A percentile compares a stretch with the other conserved stretches of the same genome.
phyloP scores from a whole-genome alignment of 1,139 yeast genomes.

The Yamadazyma kanchanaburiensis region DNA sequence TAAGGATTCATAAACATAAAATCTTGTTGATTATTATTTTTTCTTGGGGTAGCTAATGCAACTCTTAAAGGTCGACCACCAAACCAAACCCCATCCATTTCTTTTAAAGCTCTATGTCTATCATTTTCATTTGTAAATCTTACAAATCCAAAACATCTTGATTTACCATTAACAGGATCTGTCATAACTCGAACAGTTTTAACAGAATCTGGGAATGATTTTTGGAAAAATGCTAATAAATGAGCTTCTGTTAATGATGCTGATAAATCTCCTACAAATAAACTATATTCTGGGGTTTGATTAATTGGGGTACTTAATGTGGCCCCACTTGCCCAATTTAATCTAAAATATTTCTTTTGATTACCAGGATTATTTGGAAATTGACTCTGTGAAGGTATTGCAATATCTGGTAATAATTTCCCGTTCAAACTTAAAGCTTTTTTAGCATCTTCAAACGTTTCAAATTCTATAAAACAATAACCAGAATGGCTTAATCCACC shows the following conservation, averaged over 20 bases:
- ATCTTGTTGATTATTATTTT: conserved; percentile 14
- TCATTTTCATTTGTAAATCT: conserved; percentile 63
- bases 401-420: conserved; percentile 55
- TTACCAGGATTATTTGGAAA: conserved; percentile 46
- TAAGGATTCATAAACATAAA: conserved; percentile 15
- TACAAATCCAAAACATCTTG: conserved; percentile 76
- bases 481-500: conserved; percentile 54
- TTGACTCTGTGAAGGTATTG: conserved; percentile 45
- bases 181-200: conserved; percentile 70
- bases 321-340: conserved; percentile 76
- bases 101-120: conserved; percentile 59
- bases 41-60: conserved; percentile 63
- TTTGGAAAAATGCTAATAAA: conserved; percentile 62
- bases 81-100: conserved; percentile 73
- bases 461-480: conserved; percentile 71
- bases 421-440: conserved; percentile 65
- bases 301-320: conserved; percentile 51
- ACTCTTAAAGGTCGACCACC: conserved; percentile 75
- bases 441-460: conserved; percentile 60
- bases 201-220: conserved; percentile 57
- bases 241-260: conserved; percentile 73
- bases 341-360: conserved; percentile 58
- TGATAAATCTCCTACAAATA: conserved; percentile 77
- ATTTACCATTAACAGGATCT: conserved; percentile 70
- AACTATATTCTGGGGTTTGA: conserved; percentile 54